Conservation (phyloP, 2,329 filamentous ascomycete genomes). For the Xylariaceae sp. region DNA sequence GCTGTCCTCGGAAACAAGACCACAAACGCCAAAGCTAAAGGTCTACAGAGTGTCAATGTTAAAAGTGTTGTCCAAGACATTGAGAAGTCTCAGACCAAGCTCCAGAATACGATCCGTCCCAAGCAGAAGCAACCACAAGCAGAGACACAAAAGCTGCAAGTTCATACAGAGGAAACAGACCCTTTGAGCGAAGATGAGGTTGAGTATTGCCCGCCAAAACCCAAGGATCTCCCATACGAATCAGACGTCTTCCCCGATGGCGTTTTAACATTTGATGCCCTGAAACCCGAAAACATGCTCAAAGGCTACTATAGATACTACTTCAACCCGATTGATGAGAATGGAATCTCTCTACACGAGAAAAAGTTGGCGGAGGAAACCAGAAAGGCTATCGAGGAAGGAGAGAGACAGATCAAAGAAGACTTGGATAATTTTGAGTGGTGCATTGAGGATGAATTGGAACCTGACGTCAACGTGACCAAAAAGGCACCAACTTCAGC, state of each 20-base stretch:
- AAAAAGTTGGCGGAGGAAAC: constrained; percentile 63
- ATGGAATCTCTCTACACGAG: constrained; percentile 68
- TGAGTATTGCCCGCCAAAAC: constrained; percentile 85
- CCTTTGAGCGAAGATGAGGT: constrained; percentile 70
- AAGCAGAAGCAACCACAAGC: constrained; percentile 16
- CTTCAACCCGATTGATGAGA: constrained; percentile 68
- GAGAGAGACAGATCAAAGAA: constrained; percentile 71
- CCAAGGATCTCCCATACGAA: constrained; percentile 69
- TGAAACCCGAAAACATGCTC: constrained; percentile 64
- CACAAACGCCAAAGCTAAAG: constrained; percentile 85
- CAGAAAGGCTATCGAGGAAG: constrained; percentile 57
- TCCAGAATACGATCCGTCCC: constrained; percentile 10
- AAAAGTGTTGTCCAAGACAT: constrained; percentile 64
- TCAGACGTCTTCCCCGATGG: constrained; percentile 70
- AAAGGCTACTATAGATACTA: constrained; percentile 68
- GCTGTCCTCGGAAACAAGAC: constrained; percentile 93
- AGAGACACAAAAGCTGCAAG: constrained; percentile 65
- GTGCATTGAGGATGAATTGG: constrained; percentile 61
- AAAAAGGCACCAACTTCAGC: constrained; percentile 31
- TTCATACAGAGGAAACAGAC: constrained; percentile 60
- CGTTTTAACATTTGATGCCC: constrained; percentile 60
- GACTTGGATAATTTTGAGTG: constrained; percentile 69
- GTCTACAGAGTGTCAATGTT: constrained; percentile 68
- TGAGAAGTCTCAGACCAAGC: constrained; percentile 44
- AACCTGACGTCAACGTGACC: constrained; percentile 41